Evolutionary conservation across 495 filamentous ascomycete species (phyloP), one percentile per base, ranked within the genome.

Genomic region (Wilcoxina mikolae): DNA sequence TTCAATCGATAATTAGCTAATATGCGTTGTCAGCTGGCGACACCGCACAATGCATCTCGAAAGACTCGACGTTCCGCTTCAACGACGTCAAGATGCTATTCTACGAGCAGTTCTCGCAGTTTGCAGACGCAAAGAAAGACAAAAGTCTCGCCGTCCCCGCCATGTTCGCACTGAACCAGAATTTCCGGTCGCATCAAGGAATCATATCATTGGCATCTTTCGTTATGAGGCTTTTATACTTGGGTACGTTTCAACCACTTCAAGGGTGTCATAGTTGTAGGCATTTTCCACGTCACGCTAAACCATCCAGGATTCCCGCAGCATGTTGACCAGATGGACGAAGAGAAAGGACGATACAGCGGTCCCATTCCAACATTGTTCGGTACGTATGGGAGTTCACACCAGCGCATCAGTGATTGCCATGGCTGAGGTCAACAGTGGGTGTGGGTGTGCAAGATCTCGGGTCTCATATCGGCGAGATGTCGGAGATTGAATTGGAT

Each of bases 101-200:
- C 31, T 68, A 63, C 35, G 53, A 70, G 4, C 62, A 65, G 18
- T 72, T 71, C 51, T 51, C 58, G 0, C 29, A 20, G 15, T 48
- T 42, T 18, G 54, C 51, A 15, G 20, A 29, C 1, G 22, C 54
- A 0, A 58, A 41, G 12, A 64, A 60, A 7, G 56, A 66, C 27
- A 51, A 25, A 24, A 53, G 55, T 0, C 54, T 66, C 9, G 58
- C 51, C 25, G 29, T 38, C 5, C 72, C 71, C 17, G 35, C 2
- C 3, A 55, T 66, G 22, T 71, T 67, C 39, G 54, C 56, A 3
- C 46, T 73, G 3, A 58, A 58, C 1, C 60, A 65, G 29, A 74
- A 74, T 29, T 74, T 71, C 29, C 68, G 72, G 1, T 72, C 71
- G 0, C 71, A 74, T 25, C 66, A 73, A 46, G 72, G 71, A 1